phyloP scores from a whole-genome alignment of 345 rosid species.

The Melastoma malabathricum region DNA sequence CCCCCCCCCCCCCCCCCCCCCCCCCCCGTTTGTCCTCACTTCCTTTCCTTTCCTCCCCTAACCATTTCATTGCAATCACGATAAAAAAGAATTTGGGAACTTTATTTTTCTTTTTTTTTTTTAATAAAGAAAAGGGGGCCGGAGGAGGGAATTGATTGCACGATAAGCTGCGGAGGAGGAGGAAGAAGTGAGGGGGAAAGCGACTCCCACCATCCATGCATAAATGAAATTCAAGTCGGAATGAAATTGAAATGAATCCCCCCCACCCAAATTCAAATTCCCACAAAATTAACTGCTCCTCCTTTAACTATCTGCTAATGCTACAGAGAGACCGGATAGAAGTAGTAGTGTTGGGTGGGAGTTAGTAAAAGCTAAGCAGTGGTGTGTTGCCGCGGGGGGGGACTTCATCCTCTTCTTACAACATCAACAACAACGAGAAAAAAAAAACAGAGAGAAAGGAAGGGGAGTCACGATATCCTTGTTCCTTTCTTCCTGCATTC shows the following conservation, averaged over 20 bases:
- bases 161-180: slow-evolving; percentile 24
- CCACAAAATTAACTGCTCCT: background rate
- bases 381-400: too few relatives aligned
- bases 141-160: slow-evolving; percentile 9
- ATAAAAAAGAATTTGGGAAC: too few relatives aligned
- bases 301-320: background rate
- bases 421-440: too few relatives aligned
- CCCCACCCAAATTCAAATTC: slow-evolving; percentile 20
- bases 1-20: too few relatives aligned
- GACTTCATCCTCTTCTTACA: too few relatives aligned
- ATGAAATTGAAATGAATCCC: slow-evolving; percentile 41
- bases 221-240: slow-evolving; percentile 56
- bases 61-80: too few relatives aligned
- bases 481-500: slow-evolving; percentile 5
- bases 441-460: too few relatives aligned
- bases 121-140: too few relatives aligned
- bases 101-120: background rate
- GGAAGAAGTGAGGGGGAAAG: slow-evolving; percentile 5
- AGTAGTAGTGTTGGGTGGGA: background rate
- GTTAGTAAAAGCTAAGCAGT: too few relatives aligned
- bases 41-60: too few relatives aligned
- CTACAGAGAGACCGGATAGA: slow-evolving; percentile 30
- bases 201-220: background rate
- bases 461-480: slow-evolving; percentile 6
- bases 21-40: too few relatives aligned